A percentile compares a stretch with the other conserved stretches of the same genome.
phyloP scores from a whole-genome alignment of 176 grass and related monocot species.

The Thalia dealbata region DNA sequence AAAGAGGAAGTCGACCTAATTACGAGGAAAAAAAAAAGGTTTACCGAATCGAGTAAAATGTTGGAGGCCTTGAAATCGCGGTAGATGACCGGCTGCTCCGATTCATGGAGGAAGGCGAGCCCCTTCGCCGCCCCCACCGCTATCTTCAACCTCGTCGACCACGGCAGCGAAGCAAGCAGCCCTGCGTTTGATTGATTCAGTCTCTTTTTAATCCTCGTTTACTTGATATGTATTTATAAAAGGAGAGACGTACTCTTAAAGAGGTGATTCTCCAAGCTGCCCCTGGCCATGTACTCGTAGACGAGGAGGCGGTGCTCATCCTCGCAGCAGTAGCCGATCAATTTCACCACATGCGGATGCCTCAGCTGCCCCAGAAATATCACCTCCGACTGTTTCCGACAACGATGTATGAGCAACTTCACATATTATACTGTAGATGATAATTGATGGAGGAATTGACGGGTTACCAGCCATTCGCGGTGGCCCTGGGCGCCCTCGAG shows the following conservation, averaged over 20 bases:
- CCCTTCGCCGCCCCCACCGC: not conserved
- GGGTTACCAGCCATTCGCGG: not conserved
- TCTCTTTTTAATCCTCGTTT: too few species aligned
- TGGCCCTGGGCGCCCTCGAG: not conserved
- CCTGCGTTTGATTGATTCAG: not conserved
- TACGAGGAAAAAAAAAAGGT: not conserved
- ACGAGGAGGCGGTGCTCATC: not conserved
- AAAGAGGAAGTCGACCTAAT: too few species aligned
- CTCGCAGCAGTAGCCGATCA: not conserved
- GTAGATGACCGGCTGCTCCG: not conserved
- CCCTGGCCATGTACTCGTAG: not conserved
- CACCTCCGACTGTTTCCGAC: not conserved
- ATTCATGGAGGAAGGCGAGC: not conserved
- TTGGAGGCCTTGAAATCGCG: slow-evolving; percentile 2
- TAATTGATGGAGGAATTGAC: too few species aligned
- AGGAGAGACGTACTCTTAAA: too few species aligned
- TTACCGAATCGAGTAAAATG: slow-evolving; percentile 1
- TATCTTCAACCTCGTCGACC: not conserved
- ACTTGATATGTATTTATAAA: too few species aligned
- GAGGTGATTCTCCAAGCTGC: not conserved
- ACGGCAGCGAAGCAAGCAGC: not conserved
- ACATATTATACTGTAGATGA: too few species aligned
- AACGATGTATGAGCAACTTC: too few species aligned
- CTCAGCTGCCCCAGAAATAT: not conserved
- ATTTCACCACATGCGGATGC: not conserved